A percentile compares a stretch with the other conserved stretches of the same genome.
These are phyloP conservation scores for Spencermartinsiella europaea DNA, from an alignment of 805 yeast species.

Conservation along the genomic window DNA sequence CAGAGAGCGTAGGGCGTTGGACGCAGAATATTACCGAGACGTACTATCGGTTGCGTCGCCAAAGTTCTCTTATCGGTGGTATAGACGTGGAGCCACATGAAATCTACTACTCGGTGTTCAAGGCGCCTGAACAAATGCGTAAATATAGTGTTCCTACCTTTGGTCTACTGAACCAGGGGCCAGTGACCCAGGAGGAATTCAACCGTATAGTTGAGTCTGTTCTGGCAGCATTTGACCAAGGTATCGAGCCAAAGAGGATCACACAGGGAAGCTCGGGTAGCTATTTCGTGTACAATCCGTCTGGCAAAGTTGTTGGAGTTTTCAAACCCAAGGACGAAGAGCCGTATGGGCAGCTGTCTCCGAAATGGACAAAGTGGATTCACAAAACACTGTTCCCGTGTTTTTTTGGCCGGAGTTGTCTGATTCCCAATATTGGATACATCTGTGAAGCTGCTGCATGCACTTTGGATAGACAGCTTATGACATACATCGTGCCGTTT, in stretches of 20 bases:
- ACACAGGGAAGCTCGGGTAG: conserved; percentile 67
- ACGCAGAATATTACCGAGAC: neutral
- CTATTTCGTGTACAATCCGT: conserved; percentile 47
- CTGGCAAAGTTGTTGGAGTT: conserved; percentile 45
- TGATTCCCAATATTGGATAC: conserved; percentile 69
- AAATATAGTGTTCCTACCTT: conserved; percentile 30
- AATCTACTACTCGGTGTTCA: conserved; percentile 54
- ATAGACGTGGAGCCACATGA: conserved; percentile 22
- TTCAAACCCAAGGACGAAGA: conserved; percentile 80
- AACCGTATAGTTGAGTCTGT: conserved; percentile 40
- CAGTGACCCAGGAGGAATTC: conserved; percentile 33
- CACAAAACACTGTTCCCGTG: conserved; percentile 73
- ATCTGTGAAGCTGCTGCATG: conserved; percentile 70
- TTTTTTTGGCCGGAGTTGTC: conserved; percentile 67
- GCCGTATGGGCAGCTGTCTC: conserved; percentile 72
- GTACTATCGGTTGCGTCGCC: neutral
- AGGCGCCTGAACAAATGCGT: conserved; percentile 32
- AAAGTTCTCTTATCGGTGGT: neutral
- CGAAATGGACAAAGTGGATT: conserved; percentile 77
- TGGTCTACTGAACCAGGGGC: conserved; percentile 28
- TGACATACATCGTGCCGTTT: conserved; percentile 57
- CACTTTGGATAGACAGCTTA: conserved; percentile 54
- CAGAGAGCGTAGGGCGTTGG: conserved; percentile 3
- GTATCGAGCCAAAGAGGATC: conserved; percentile 48
- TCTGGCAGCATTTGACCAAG: conserved; percentile 42